phyloP scores from a whole-genome alignment of 2,329 filamentous ascomycete species.

The Alternaria sp. region DNA sequence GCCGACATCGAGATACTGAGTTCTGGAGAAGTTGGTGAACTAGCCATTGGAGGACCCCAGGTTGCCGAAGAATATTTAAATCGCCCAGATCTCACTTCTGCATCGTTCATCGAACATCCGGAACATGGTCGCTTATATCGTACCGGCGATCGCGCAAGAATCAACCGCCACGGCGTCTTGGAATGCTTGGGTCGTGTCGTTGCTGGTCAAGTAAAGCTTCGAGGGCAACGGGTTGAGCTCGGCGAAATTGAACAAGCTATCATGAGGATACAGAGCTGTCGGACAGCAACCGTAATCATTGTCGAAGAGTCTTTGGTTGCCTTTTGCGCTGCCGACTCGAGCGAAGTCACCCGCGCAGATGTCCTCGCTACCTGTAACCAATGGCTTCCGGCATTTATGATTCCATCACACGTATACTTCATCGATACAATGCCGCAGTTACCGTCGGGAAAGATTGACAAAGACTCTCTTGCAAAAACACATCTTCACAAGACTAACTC shows the following conservation, averaged over 20 bases:
- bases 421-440: constrained; percentile 72
- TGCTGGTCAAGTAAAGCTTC: constrained; percentile 83
- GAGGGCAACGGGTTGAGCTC: constrained; percentile 82
- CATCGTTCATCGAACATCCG: constrained; percentile 71
- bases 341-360: constrained; percentile 46
- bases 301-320: constrained; percentile 72
- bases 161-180: constrained; percentile 71
- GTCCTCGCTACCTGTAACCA: constrained; percentile 67
- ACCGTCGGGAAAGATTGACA: constrained; percentile 84
- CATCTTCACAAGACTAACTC: constrained; percentile 52
- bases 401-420: constrained; percentile 75
- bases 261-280: constrained; percentile 52
- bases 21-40: constrained; percentile 74
- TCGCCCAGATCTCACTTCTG: constrained; percentile 73
- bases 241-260: constrained; percentile 60
- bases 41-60: constrained; percentile 81
- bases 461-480: constrained; percentile 64
- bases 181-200: constrained; percentile 83
- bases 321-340: constrained; percentile 68
- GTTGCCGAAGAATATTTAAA: constrained; percentile 84
- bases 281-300: constrained; percentile 70
- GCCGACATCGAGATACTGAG: constrained; percentile 62
- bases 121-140: constrained; percentile 75
- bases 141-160: constrained; percentile 81
- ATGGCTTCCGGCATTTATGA: constrained; percentile 85